Evolutionary conservation across 2,329 filamentous ascomycete species (phyloP), one percentile per base, ranked within the genome.

Genomic region (Rachicladosporium sp.): DNA sequence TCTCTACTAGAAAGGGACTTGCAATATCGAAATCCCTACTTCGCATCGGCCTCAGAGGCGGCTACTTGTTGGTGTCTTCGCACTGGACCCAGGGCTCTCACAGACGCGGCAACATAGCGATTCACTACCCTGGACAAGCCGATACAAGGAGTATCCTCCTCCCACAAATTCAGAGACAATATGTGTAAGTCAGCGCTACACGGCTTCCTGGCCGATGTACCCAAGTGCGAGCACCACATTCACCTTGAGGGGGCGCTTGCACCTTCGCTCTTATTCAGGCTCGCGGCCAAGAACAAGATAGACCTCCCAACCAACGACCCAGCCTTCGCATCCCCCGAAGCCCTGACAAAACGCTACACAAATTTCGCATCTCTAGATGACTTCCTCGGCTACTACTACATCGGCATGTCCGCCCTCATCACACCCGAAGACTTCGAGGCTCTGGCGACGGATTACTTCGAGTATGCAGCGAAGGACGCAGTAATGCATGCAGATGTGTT

Each of bases 191-290:
- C 23, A 7, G 4, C 23, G 4, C 23, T 23, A 21, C 15, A 41
- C 7, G 35, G 29, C 10, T 35, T 42, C 15, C 21, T 42, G 2
- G 34, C 40, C 15, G 29, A 29, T 10, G 33, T 42, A 3, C 40
- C 40, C 46, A 88, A 88, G 66, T 83, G 79, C 62, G 83, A 89
- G 58, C 82, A 87, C 55, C 83, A 88, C 61, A 73, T 88, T 39
- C 83, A 89, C 56, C 69, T 89, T 29, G 82, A 88, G 60, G 83
- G 83, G 40, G 79, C 80, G 9, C 69, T 89, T 31, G 76, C 78
- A 31, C 80, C 82, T 1, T 63, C 69, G 40, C 67, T 86, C 31
- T 73, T 87, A 45, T 88, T 87, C 64, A 54, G 66, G 23, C 74
- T 89, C 4, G 79, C 83, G 4, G 56, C 63, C 29, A 73, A 73